phyloP scores from a whole-genome alignment of 345 rosid species.

The Diplotaxis tenuifolia region DNA sequence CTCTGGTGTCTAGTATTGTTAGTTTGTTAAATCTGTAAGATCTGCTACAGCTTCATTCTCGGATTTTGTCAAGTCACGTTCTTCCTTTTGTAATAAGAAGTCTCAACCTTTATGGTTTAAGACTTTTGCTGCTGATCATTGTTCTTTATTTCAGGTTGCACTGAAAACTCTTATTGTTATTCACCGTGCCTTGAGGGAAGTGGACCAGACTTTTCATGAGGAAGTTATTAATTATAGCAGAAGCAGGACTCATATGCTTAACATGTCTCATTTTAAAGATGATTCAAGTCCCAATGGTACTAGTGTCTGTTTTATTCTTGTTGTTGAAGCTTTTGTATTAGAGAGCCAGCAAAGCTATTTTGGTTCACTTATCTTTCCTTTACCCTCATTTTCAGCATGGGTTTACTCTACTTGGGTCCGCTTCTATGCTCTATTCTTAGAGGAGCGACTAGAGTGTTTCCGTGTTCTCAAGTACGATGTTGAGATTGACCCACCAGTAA shows the following conservation, averaged over 20 bases:
- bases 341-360: slow-evolving; percentile 6
- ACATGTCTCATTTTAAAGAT: slow-evolving; percentile 96
- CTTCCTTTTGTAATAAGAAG: background rate
- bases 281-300: slow-evolving; percentile 95
- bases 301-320: background rate
- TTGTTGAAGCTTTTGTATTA: background rate
- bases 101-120: background rate
- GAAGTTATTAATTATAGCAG: slow-evolving; percentile 92
- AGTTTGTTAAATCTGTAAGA: background rate
- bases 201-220: slow-evolving; percentile 93
- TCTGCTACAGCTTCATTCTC: background rate
- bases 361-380: slow-evolving; percentile 25
- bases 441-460: slow-evolving; percentile 91
- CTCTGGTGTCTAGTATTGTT: background rate
- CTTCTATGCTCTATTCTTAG: slow-evolving; percentile 82
- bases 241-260: slow-evolving; percentile 91
- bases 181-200: slow-evolving; percentile 98
- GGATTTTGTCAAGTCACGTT: background rate
- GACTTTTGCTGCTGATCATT: background rate
- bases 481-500: slow-evolving; percentile 81
- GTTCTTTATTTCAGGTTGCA: slow-evolving; percentile 60
- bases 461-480: slow-evolving; percentile 88
- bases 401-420: slow-evolving; percentile 97
- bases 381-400: slow-evolving; percentile 64
- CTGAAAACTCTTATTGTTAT: slow-evolving; percentile 84